These are phyloP conservation scores for Forsythia suspensa DNA, from an alignment of 257 asterid genomes.

Conservation along the genomic window DNA sequence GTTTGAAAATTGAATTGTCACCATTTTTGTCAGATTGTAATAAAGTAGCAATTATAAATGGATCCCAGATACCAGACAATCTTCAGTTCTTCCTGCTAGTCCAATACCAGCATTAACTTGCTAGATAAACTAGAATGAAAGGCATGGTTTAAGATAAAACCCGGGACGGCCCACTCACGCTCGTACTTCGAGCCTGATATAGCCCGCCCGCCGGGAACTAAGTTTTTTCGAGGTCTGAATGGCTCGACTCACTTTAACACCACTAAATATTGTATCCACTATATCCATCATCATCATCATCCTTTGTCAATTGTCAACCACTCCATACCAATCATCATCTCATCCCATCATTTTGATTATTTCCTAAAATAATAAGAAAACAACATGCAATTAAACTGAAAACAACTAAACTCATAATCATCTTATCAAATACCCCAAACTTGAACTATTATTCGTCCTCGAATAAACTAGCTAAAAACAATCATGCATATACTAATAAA, in stretches of 20 bases:
- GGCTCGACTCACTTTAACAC: not conserved
- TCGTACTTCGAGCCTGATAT: not conserved
- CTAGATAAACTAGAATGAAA: not conserved
- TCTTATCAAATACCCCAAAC: too few species aligned
- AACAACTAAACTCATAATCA: too few species aligned
- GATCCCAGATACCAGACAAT: slow-evolving; percentile 23
- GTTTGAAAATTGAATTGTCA: slow-evolving; percentile 2
- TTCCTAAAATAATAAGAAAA: too few species aligned
- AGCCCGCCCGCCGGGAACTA: too few species aligned
- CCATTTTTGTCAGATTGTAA: not conserved
- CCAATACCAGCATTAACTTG: not conserved
- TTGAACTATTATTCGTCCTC: too few species aligned
- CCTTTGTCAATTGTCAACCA: not conserved
- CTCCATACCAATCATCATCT: not conserved
- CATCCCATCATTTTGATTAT: too few species aligned
- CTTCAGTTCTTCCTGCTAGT: not conserved
- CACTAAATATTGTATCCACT: too few species aligned
- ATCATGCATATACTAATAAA: too few species aligned
- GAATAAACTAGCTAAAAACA: too few species aligned
- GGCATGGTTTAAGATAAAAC: not conserved
- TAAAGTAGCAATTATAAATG: not conserved
- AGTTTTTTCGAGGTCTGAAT: not conserved
- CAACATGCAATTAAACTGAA: too few species aligned
- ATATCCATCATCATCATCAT: not conserved
- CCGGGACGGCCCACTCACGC: not conserved